A percentile compares a stretch with the other conserved stretches of the same genome.
phyloP scores from a whole-genome alignment of 148 eudicot species.

The Vaccinium corymbosum region DNA sequence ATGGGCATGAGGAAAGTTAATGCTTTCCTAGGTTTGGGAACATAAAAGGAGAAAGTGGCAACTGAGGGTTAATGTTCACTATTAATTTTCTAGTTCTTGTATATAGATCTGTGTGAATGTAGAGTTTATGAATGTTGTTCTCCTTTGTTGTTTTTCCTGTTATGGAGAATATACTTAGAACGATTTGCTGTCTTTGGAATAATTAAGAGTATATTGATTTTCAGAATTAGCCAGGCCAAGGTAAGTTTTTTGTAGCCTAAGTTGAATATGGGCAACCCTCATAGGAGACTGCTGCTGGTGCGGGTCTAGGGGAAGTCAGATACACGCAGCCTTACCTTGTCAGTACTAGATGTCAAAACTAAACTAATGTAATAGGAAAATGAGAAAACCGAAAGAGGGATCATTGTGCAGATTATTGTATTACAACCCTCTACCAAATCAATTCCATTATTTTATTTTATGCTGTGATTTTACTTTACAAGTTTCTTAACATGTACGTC shows the following conservation, averaged over 20 bases:
- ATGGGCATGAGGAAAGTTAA: neutral
- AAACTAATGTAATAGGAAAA: too few relatives aligned
- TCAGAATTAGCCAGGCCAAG: neutral
- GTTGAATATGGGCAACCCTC: neutral
- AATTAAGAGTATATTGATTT: neutral
- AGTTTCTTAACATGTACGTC: too few relatives aligned
- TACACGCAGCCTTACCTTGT: neutral
- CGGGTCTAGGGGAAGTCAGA: neutral
- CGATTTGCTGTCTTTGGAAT: neutral
- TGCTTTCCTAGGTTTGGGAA: neutral
- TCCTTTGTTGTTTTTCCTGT: neutral
- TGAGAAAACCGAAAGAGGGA: too few relatives aligned
- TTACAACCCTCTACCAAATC: too few relatives aligned
- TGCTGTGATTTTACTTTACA: too few relatives aligned
- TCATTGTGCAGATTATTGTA: too few relatives aligned
- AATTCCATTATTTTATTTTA: too few relatives aligned
- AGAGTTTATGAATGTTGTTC: constrained; percentile 6
- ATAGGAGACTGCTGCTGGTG: neutral
- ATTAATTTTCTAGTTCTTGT: neutral
- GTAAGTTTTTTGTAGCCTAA: neutral
- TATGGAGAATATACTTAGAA: neutral
- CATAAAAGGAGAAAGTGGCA: neutral
- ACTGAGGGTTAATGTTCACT: neutral
- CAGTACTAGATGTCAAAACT: too few relatives aligned
- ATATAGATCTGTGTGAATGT: constrained; percentile 1